A percentile compares a stretch with the other conserved stretches of the same genome.
Conservation (phyloP, 73 alveolate genomes). For the Paramecium pentaurelia region DNA sequence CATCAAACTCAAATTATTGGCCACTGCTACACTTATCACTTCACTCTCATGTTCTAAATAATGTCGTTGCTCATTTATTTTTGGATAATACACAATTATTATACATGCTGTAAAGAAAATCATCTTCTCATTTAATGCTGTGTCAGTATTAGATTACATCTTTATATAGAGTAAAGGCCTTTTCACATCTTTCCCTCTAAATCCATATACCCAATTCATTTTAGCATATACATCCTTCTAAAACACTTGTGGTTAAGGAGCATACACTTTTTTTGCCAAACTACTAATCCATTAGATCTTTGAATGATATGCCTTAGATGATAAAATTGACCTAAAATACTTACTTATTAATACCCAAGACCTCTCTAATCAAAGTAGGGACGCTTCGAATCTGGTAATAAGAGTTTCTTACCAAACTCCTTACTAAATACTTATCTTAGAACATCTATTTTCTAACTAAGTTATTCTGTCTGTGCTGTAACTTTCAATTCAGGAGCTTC, state of each 20-base stretch:
- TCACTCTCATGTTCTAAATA: constrained; percentile 92
- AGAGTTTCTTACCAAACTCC: constrained; percentile 35
- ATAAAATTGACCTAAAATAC: not conserved
- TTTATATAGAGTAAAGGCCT: constrained; percentile 73
- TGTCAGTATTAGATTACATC: not conserved
- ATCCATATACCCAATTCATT: constrained; percentile 96
- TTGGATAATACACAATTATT: constrained; percentile 80
- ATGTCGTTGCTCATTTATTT: constrained; percentile 81
- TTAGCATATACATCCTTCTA: constrained; percentile 61
- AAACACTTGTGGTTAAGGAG: constrained; percentile 53
- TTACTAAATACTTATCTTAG: constrained; percentile 27
- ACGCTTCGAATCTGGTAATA: constrained; percentile 23
- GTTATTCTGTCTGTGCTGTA: not conserved
- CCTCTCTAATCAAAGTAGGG: constrained; percentile 1
- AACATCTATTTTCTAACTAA: not conserved
- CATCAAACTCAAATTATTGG: constrained; percentile 66
- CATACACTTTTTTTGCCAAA: constrained; percentile 63
- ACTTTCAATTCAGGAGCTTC: constrained; percentile 46
- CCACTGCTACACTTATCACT: constrained; percentile 82
- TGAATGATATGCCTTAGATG: constrained; percentile 57
- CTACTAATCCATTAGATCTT: constrained; percentile 65
- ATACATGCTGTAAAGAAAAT: constrained; percentile 87
- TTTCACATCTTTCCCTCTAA: constrained; percentile 87
- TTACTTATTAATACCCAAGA: not conserved
- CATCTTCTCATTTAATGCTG: constrained; percentile 73